A percentile compares a stretch with the other conserved stretches of the same genome.
Evolutionary conservation across 352 stramenopile species (phyloP).

Genomic region (Pythium plurisporium): DNA sequence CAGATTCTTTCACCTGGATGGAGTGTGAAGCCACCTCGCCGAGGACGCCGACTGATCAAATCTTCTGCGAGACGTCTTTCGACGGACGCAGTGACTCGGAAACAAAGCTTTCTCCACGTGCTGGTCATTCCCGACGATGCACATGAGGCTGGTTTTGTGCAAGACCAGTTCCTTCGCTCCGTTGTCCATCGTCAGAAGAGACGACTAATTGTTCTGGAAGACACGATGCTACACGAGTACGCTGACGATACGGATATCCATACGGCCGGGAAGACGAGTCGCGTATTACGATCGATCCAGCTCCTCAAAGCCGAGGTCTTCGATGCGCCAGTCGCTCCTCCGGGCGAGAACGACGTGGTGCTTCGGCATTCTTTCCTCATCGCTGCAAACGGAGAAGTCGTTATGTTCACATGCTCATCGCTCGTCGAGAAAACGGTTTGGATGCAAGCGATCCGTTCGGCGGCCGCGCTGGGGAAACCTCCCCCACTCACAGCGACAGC

Average conservation of each 20-base stretch:
- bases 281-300: background rate
- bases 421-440: conserved; percentile 43
- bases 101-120: conserved; percentile 14
- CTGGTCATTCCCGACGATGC: background rate
- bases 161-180: conserved; percentile 12
- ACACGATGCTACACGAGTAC: conserved; percentile 3
- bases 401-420: conserved; percentile 41
- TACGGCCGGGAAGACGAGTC: too few species aligned
- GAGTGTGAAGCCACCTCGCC: background rate
- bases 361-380: conserved; percentile 42
- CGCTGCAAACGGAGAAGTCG: background rate
- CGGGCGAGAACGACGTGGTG: conserved; percentile 21
- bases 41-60: background rate
- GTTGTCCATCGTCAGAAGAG: conserved; percentile 11
- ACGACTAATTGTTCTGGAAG: conserved; percentile 7
- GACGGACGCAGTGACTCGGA: background rate
- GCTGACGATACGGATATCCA: conserved; percentile 1
- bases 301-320: background rate
- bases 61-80: too few species aligned
- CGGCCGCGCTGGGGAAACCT: conserved; percentile 2
- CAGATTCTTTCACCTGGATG: background rate
- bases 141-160: background rate
- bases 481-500: conserved; percentile 4
- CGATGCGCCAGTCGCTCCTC: background rate
- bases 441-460: conserved; percentile 33